Evolutionary conservation across 1,284 basidiomycete genomes (phyloP).

Genomic region (Trametes pubescens): DNA sequence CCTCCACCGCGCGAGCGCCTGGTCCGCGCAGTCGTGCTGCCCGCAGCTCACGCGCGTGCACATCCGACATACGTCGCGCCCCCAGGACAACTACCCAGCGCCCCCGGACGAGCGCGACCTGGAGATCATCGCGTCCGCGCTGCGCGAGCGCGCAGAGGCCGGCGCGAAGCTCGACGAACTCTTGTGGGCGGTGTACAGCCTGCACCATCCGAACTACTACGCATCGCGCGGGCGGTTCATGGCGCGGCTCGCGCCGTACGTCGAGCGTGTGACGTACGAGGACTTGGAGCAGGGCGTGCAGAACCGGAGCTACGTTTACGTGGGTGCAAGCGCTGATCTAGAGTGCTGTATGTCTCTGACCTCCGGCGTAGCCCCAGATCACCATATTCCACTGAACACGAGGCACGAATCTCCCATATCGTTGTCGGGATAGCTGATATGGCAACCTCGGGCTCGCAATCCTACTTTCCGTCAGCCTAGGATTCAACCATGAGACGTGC

Average conservation of each 20-base stretch:
- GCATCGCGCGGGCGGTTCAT: background rate
- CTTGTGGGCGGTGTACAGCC: background rate
- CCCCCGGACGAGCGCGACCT: background rate
- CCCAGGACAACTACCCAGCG: background rate
- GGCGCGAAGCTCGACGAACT: conserved; percentile 4
- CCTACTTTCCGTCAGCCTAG: too few relatives aligned
- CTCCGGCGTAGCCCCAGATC: too few relatives aligned
- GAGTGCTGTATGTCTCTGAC: too few relatives aligned
- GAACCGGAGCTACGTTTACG: too few relatives aligned
- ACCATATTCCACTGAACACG: too few relatives aligned
- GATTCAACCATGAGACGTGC: too few relatives aligned
- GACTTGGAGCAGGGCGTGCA: background rate
- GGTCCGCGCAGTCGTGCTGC: background rate
- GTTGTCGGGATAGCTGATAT: too few relatives aligned
- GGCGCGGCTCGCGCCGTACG: background rate
- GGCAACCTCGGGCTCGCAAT: too few relatives aligned
- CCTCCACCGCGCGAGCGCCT: background rate
- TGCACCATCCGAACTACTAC: background rate
- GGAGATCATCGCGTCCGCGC: background rate
- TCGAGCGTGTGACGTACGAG: background rate
- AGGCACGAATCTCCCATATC: too few relatives aligned
- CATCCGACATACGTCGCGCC: background rate
- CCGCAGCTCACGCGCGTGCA: background rate
- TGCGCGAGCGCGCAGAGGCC: background rate
- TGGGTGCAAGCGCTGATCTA: too few relatives aligned